Conservation (phyloP, 495 filamentous ascomycete genomes). For the Xylaria sp. region DNA sequence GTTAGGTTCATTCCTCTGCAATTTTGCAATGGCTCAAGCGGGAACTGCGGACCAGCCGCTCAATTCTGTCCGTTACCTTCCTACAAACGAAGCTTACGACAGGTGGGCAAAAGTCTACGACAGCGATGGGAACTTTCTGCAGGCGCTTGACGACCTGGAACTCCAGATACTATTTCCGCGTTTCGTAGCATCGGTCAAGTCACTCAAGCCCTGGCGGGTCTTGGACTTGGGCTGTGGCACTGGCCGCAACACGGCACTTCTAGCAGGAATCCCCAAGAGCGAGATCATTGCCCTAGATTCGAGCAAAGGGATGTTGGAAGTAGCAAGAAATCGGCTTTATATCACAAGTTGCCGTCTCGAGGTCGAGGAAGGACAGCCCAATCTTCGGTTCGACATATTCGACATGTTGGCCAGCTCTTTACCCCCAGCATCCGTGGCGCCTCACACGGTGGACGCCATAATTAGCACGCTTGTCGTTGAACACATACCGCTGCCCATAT, state of each 20-base stretch:
- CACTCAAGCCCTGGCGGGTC: conserved; percentile 47
- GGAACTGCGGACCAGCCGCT: conserved; percentile 18
- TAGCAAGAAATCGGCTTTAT: conserved; percentile 53
- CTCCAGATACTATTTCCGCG: conserved; percentile 61
- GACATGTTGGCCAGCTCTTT: conserved; percentile 47
- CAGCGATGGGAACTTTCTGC: conserved; percentile 75
- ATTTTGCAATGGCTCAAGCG: conserved; percentile 6
- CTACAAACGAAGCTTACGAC: conserved; percentile 45
- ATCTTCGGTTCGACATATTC: conserved; percentile 43
- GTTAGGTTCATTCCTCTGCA: background rate
- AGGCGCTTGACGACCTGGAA: conserved; percentile 69
- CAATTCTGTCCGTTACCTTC: conserved; percentile 35
- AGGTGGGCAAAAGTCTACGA: conserved; percentile 62
- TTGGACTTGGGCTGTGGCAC: conserved; percentile 74
- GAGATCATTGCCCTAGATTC: conserved; percentile 46
- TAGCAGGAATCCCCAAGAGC: conserved; percentile 47
- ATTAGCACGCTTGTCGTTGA: conserved; percentile 75
- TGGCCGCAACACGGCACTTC: conserved; percentile 69
- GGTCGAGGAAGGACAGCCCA: conserved; percentile 8
- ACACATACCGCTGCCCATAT: conserved; percentile 64
- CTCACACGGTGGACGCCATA: conserved; percentile 49
- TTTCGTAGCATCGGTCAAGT: conserved; percentile 52
- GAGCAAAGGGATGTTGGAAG: conserved; percentile 59
- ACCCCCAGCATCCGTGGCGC: conserved; percentile 17
- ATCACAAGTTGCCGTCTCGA: background rate